phyloP scores from a whole-genome alignment of 2,329 filamentous ascomycete genomes.

The Apiospora rasikravindrae region DNA sequence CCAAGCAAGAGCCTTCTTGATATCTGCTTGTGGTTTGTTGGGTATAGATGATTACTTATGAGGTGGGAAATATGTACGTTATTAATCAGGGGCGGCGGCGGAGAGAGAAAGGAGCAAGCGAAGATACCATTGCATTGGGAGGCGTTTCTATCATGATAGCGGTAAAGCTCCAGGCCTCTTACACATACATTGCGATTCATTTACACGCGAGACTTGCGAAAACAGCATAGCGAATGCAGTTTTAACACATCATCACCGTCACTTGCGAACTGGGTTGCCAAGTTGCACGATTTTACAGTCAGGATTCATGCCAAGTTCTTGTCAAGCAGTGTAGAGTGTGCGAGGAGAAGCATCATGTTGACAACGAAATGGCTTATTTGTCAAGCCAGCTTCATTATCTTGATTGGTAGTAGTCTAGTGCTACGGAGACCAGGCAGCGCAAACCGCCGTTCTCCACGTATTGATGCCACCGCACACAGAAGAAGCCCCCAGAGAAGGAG shows the following conservation, averaged over 20 bases:
- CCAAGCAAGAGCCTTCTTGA: background rate
- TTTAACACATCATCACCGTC: background rate
- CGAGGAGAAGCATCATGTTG: slow-evolving; percentile 23
- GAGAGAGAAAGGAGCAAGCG: background rate
- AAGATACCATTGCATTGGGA: slow-evolving; percentile 14
- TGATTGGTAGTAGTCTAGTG: slow-evolving; percentile 26
- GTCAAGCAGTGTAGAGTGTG: slow-evolving; percentile 7
- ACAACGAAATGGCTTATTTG: slow-evolving; percentile 25
- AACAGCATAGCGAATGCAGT: background rate
- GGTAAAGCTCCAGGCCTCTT: background rate
- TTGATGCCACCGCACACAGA: slow-evolving; percentile 56
- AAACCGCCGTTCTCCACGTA: slow-evolving; percentile 71
- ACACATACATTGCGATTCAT: background rate
- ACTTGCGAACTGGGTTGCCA: background rate
- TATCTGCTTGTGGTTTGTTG: background rate
- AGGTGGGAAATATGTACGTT: background rate
- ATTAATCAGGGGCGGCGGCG: background rate
- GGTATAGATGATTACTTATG: background rate
- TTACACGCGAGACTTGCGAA: background rate
- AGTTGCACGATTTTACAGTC: background rate
- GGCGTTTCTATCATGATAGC: background rate
- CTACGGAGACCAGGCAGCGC: slow-evolving; percentile 26
- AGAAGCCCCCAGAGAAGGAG: slow-evolving; percentile 41
- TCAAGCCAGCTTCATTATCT: slow-evolving; percentile 27
- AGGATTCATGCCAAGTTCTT: slow-evolving; percentile 5